A percentile compares a stretch with the other conserved stretches of the same genome.
These are phyloP conservation scores for Xerocomus spinulosus DNA, from an alignment of 768 basidiomycete genomes.

Conservation along the genomic window DNA sequence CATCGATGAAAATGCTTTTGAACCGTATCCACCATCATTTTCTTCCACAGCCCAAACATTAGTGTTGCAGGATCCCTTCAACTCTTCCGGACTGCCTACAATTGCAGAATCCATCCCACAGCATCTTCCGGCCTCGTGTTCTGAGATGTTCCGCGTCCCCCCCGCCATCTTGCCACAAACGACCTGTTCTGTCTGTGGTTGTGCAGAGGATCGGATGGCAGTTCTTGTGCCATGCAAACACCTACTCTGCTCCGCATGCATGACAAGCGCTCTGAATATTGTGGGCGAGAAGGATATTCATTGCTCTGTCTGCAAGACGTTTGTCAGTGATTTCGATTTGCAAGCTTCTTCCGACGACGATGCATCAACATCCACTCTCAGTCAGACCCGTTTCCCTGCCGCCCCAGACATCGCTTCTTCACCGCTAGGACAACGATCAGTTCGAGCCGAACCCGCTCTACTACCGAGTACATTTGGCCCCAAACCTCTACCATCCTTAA, in stretches of 20 bases:
- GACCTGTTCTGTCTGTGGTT: slow-evolving; percentile 64
- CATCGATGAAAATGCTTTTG: slow-evolving; percentile 69
- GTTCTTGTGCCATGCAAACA: slow-evolving; percentile 73
- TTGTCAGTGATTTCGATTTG: slow-evolving; percentile 67
- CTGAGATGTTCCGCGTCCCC: slow-evolving; percentile 22
- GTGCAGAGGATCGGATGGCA: slow-evolving; percentile 45
- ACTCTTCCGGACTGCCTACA: slow-evolving; percentile 31
- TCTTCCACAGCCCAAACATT: slow-evolving; percentile 31
- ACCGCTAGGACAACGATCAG: slow-evolving; percentile 24
- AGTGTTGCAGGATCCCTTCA: slow-evolving; percentile 42
- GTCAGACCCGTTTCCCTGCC: slow-evolving; percentile 10
- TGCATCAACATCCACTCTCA: slow-evolving; percentile 12
- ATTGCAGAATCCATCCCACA: slow-evolving; percentile 29
- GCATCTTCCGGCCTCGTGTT: slow-evolving; percentile 16
- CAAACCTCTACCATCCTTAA: slow-evolving; percentile 28
- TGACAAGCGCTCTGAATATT: slow-evolving; percentile 84
- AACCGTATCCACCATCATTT: slow-evolving; percentile 42
- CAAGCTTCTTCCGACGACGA: slow-evolving; percentile 28
- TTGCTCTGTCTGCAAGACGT: slow-evolving; percentile 71
- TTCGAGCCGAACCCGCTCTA: slow-evolving; percentile 24
- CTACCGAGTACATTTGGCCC: slow-evolving; percentile 27
- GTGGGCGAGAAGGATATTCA: slow-evolving; percentile 88
- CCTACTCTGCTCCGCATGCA: slow-evolving; percentile 71
- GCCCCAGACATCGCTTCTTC: slow-evolving; percentile 15
- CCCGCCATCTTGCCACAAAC: slow-evolving; percentile 14